These are phyloP conservation scores for Fusarium goolgardi DNA, from an alignment of 2,329 filamentous ascomycete genomes.

Conservation along the genomic window DNA sequence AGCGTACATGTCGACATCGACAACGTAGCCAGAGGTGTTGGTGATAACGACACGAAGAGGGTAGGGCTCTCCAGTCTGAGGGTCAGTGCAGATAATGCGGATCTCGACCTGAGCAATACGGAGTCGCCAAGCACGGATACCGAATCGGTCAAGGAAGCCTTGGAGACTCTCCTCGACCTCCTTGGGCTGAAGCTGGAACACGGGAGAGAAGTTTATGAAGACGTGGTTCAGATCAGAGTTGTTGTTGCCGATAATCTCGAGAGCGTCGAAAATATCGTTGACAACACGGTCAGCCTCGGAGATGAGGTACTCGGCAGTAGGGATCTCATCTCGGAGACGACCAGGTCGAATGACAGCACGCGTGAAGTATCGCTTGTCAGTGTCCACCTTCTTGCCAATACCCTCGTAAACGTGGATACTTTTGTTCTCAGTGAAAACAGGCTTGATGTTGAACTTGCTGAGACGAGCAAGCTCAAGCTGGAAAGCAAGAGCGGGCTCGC, in stretches of 20 bases:
- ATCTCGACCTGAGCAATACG: slow-evolving; percentile 98
- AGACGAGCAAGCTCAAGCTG: slow-evolving; percentile 95
- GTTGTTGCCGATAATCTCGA: slow-evolving; percentile 99
- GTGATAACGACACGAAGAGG: slow-evolving; percentile 96
- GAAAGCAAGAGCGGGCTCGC: slow-evolving; percentile 95
- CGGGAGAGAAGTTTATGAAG: slow-evolving; percentile 99
- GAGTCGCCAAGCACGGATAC: slow-evolving; percentile 92
- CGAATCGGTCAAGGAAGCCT: slow-evolving; percentile 96
- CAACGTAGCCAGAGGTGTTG: slow-evolving; percentile 98
- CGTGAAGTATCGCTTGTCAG: slow-evolving; percentile 98
- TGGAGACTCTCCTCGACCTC: slow-evolving; percentile 94
- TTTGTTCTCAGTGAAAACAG: slow-evolving; percentile 98
- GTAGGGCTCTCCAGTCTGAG: slow-evolving; percentile 82
- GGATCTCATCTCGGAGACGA: slow-evolving; percentile 94
- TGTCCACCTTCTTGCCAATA: slow-evolving; percentile 91
- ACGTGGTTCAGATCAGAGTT: slow-evolving; percentile 99
- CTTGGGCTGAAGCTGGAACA: slow-evolving; percentile 89
- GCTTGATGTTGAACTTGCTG: slow-evolving; percentile 97
- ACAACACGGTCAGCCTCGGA: slow-evolving; percentile 96
- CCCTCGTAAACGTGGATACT: slow-evolving; percentile 99
- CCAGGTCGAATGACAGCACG: slow-evolving; percentile 95
- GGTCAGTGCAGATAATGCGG: slow-evolving; percentile 96
- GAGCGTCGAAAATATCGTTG: slow-evolving; percentile 96
- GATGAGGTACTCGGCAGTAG: slow-evolving; percentile 97
- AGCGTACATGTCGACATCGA: slow-evolving; percentile 96